phyloP scores from a whole-genome alignment of 108 stramenopile species.

The Epipyxis sp. region DNA sequence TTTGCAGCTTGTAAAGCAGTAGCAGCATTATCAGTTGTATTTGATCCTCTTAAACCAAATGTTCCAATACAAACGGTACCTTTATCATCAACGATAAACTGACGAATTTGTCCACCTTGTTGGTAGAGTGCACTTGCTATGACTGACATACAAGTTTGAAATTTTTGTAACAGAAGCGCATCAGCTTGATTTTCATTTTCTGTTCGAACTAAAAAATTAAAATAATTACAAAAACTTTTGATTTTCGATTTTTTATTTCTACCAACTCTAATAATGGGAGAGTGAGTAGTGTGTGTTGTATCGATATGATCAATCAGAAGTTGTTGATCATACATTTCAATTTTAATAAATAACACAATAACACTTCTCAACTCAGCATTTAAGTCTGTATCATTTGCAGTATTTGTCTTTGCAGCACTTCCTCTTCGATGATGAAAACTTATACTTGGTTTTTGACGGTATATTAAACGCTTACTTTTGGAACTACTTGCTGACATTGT shows the following conservation, averaged over 20 bases:
- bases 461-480: not conserved
- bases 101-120: constrained; percentile 47
- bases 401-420: constrained; percentile 35
- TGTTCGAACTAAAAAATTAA: constrained; percentile 1
- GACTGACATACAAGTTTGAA: not conserved
- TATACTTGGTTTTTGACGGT: too few relatives aligned
- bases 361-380: constrained; percentile 52
- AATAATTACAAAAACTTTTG: too few relatives aligned
- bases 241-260: too few relatives aligned
- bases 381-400: constrained; percentile 53
- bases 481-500: not conserved
- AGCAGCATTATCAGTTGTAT: constrained; percentile 53
- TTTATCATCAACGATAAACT: constrained; percentile 68
- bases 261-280: too few relatives aligned
- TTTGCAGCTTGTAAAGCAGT: constrained; percentile 47
- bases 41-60: constrained; percentile 57
- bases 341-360: constrained; percentile 59
- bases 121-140: constrained; percentile 53
- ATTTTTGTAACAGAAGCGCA: not conserved
- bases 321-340: not conserved
- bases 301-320: constrained; percentile 5
- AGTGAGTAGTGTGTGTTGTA: too few relatives aligned
- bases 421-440: too few relatives aligned
- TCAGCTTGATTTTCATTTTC: not conserved
- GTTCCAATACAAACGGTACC: constrained; percentile 61